These are phyloP conservation scores for Myxozyma lipomycoides DNA, from an alignment of 805 yeast genomes.

Conservation along the genomic window DNA sequence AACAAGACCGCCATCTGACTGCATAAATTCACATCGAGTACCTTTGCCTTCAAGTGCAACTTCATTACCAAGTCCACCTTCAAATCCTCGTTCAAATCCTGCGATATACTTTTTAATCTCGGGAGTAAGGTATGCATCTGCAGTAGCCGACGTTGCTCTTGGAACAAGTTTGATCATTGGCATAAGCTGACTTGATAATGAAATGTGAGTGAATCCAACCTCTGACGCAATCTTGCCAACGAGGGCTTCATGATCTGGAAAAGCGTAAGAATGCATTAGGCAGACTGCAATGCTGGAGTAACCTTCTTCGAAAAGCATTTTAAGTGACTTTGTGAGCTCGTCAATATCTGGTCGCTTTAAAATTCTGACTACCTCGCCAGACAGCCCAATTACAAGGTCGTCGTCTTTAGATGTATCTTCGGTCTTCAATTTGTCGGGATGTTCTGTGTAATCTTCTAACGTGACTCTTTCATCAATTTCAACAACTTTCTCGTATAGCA, in stretches of 20 bases:
- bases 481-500: slow-evolving; percentile 67
- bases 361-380: slow-evolving; percentile 65
- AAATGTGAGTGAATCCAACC: slow-evolving; percentile 64
- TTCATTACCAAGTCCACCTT: slow-evolving; percentile 44
- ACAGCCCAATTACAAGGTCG: slow-evolving; percentile 51
- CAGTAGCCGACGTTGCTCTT: slow-evolving; percentile 72
- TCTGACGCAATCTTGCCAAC: slow-evolving; percentile 58
- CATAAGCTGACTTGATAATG: slow-evolving; percentile 62
- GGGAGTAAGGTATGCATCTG: slow-evolving; percentile 82
- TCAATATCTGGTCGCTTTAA: slow-evolving; percentile 48
- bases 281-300: slow-evolving; percentile 68
- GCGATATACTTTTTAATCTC: slow-evolving; percentile 61
- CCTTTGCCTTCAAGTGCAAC: slow-evolving; percentile 23
- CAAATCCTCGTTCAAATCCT: slow-evolving; percentile 60
- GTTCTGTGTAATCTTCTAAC: slow-evolving; percentile 73
- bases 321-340: slow-evolving; percentile 44
- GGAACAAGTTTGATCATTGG: slow-evolving; percentile 78
- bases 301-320: slow-evolving; percentile 51
- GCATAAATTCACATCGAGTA: slow-evolving; percentile 78
- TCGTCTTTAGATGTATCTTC: slow-evolving; percentile 30
- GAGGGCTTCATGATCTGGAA: slow-evolving; percentile 59
- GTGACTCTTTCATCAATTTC: slow-evolving; percentile 92
- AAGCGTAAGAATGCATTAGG: slow-evolving; percentile 69
- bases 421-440: slow-evolving; percentile 43
- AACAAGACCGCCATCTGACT: slow-evolving; percentile 92